Percentiles rank a stretch among this genome's conserved stretches.
Conservation (phyloP, 148 eudicot genomes). For the Chenopodium quinoa region DNA sequence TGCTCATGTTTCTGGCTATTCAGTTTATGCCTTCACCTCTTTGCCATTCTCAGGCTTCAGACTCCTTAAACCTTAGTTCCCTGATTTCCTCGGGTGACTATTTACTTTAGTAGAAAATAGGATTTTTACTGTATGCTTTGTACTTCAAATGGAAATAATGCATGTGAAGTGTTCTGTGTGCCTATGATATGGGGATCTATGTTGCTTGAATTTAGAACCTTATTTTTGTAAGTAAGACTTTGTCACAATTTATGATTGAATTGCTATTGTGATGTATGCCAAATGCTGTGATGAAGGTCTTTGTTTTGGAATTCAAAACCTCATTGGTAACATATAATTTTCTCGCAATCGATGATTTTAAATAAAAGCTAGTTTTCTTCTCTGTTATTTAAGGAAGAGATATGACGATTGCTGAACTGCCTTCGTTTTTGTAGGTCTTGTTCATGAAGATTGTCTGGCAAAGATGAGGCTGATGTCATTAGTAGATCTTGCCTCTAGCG, state of each 20-base stretch:
- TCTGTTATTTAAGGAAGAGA: background rate
- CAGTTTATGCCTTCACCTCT: background rate
- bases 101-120: background rate
- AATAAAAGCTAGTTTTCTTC: background rate
- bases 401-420: background rate
- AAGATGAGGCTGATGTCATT: conserved; percentile 91
- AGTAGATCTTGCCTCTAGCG: conserved; percentile 71
- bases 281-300: background rate
- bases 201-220: background rate
- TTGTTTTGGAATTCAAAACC: background rate
- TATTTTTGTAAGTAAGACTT: background rate
- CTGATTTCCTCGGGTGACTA: background rate
- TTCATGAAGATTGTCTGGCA: conserved; percentile 80
- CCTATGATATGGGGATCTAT: background rate
- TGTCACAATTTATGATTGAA: background rate
- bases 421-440: conserved; percentile 53
- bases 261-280: background rate
- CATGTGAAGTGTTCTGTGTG: background rate
- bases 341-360: background rate
- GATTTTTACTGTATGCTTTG: background rate
- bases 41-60: background rate
- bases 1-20: background rate
- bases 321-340: background rate
- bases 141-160: background rate
- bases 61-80: background rate